Base-by-base conservation (phyloP, 2,329 filamentous ascomycete genomes). In the Catunica adiposa region DNA sequence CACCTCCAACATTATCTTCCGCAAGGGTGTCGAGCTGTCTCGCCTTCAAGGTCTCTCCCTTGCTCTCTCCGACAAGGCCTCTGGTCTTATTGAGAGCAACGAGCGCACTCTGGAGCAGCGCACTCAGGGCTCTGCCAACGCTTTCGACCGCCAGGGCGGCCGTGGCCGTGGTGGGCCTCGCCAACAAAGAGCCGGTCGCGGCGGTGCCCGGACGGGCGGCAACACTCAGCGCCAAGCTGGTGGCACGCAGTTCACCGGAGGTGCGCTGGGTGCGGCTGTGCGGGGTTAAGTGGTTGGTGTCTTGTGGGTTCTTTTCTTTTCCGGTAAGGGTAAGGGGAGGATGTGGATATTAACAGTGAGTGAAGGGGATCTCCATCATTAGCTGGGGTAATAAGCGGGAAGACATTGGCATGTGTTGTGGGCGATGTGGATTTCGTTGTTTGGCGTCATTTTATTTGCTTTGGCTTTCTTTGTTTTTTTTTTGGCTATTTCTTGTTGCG, bases 1-100 rank as follows among this genome's bases (percentile, higher is more conserved):
- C 71, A 96, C 94, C 65, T 83, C 86, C 62, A 94, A 88, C 53
- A 88, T 98, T 71, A 92, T 97, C 73, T 98, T 98, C 86, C 85
- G 92, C 71, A 97, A 98, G 82, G 94, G 92, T 58, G 92, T 98
- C 60, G 94, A 98, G 77, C 81, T 98, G 61, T 95, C 88, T 66
- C 83, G 94, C 63, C 80, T 98, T 61, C 92, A 98, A 73, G 95
- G 87, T 69, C 77, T 98, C 66, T 89, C 94, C 31, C 82, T 98
- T 61, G 92, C 89, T 8, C 77, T 98, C 54, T 88, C 86, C 58
- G 92, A 98, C 75, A 98, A 97, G 79, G 90, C 92, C 58, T 94
- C 89, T 67, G 82, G 84, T 54, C 83, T 98, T 59, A 95, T 97
- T 66, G 94, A 98, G 77, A 83, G 83, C 63, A 98, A 98, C 73